Conservation (phyloP, 805 yeast species). For the Millerozyma acaciae region DNA sequence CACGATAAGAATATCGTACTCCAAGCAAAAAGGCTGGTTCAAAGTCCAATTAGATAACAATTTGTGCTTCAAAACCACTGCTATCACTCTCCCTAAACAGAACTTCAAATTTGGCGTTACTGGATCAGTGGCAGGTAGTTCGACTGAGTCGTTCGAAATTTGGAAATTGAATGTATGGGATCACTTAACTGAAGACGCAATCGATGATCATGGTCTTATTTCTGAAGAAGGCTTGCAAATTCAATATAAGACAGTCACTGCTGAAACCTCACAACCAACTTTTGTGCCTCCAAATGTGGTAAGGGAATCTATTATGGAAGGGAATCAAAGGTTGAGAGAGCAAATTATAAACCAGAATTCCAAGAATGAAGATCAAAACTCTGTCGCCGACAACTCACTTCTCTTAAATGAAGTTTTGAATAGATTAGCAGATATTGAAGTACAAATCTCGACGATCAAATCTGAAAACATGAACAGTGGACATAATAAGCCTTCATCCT, state of each 20-base stretch:
- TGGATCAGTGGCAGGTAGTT: constrained; percentile 31
- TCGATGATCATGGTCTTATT: constrained; percentile 52
- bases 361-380: neutral
- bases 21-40: constrained; percentile 39
- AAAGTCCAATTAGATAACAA: constrained; percentile 72
- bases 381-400: neutral
- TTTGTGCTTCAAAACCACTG: constrained; percentile 62
- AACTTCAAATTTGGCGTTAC: constrained; percentile 51
- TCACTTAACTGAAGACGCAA: constrained; percentile 50
- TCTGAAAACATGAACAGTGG: neutral
- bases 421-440: constrained; percentile 9
- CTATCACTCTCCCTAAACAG: constrained; percentile 42
- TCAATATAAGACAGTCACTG: constrained; percentile 28
- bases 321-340: constrained; percentile 16
- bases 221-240: constrained; percentile 40
- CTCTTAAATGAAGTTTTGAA: constrained; percentile 3
- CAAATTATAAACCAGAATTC: constrained; percentile 3
- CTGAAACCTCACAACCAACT: constrained; percentile 10
- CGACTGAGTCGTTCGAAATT: constrained; percentile 61
- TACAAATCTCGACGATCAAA: neutral
- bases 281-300: constrained; percentile 16
- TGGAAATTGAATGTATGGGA: constrained; percentile 55
- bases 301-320: constrained; percentile 38
- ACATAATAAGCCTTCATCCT: neutral
- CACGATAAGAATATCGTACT: constrained; percentile 62